Evolutionary conservation across 2,329 filamentous ascomycete species (phyloP), one percentile per base, ranked within the genome.

Genomic region (Colletotrichum chrysophilum): DNA sequence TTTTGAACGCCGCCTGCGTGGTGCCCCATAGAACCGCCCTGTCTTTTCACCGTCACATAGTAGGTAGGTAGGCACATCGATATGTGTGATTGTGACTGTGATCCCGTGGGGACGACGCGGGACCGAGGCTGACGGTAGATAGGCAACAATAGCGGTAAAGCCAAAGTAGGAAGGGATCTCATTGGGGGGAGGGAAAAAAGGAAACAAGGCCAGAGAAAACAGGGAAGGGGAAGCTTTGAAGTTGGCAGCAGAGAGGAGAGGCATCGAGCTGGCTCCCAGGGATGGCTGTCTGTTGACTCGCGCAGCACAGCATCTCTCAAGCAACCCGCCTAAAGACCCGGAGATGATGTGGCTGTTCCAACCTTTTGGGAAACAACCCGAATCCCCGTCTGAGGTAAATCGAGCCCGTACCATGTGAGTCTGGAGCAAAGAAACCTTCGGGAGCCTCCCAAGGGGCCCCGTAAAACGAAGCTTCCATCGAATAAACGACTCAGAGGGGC

Each of bases 171-270:
- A 65, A 74, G 36, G 66, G 58, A 72, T 68, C 52, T 68, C 9
- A n/a, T 48, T 26, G 43, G 58, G 30, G 21, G 67, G 34, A 62
- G 9, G 9, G 9, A 0, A n/a, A 48, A 48, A 48, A n/a, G 38
- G 38, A 48, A 48, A n/a, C 9, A 48, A 48, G 26, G 7, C 26
- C 18, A 61, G 26, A 28, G 38, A 66, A 75, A 75, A 73, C 64
- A 68, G 70, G 73, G 73, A 75, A 75, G 30, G n/a, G 32, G 21
- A 26, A 32, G 66, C 55, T 24, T 69, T 48, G 67, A 21, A 34
- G 72, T 56, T 68, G 43, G n/a, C 73, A 69, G 52, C 43, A 48
- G 24, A 52, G n/a, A 38, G 58, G 38, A 28, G 14, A n/a, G 30
- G 16, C n/a, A 55, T 61, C 30, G 58, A 61, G 1, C 52, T 26